Evolutionary conservation across 257 asterid species (phyloP), one percentile per base, ranked within the genome.

Genomic region (Solanum virginianum): DNA sequence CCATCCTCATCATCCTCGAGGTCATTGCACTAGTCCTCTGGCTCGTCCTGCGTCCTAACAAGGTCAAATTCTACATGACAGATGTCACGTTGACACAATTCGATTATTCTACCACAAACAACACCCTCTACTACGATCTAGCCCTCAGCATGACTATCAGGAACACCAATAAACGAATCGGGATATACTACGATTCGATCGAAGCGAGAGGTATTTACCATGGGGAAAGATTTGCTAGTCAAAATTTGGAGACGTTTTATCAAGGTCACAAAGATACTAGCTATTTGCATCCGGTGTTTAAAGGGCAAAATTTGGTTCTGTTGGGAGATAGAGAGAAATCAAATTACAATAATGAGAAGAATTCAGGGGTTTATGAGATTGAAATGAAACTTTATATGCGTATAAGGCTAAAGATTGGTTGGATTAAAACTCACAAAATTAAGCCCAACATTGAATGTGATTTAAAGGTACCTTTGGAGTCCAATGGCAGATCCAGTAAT

Each of bases 91-190:
- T 96, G 41, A 89, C 94, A 47, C 90, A 94, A 55, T 93, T 96
- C 91, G 89, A 80, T 62, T 87, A 86, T 26, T 83, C 91, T 75
- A 47, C 82, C 66, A 18, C 55, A 63, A 92, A 91, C 93, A 91
- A 66, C 93, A 92, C 93, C 53, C 92, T 95, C 10, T 89, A 65
- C 85, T 94, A 91, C 90, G 89, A 96, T 59, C 87, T 96, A 14
- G 93, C 95, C 17, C 84, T 94, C 74, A 93, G 93, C 84, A 85
- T 96, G 86, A 90, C 97, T 59, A 88, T 96, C 65, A 89, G 96
- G 9, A 94, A 96, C 90, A 98, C 99, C 0, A 96, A 96, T 89
- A 89, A 83, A 87, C 94, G 99, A 1, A 90, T 96, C 77, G 95
- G 97, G 10, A 85, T 96, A 79, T 93, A 94, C 93, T 96, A 96